Evolutionary conservation across 805 yeast species (phyloP), one percentile per base, ranked within the genome.

Genomic region (Starmerella bombicola): DNA sequence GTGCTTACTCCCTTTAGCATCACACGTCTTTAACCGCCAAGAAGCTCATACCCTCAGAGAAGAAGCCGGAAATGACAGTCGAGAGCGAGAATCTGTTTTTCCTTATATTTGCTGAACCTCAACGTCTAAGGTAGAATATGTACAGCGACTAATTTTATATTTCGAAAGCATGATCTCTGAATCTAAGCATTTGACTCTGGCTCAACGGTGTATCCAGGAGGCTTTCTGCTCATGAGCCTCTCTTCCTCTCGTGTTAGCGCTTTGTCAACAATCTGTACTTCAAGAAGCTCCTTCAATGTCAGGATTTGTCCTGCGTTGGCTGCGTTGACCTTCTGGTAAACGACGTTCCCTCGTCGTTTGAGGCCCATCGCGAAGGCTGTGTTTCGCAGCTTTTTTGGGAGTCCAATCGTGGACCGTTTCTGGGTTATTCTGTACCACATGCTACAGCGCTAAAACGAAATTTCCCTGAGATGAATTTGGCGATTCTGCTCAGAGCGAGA

Each of bases 251-350:
- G 69, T 1, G 75, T 60, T 51, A 75, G 61, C 16, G 64, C 63
- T 22, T 66, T 62, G 33, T 75, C 77, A 9, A 79, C 75, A 28
- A 84, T 64, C 51, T 84, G 88, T 22, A 88, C 91, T 35, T 72
- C 73, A 7, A 88, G 86, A 42, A 88, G 66, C 59, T 88, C 96
- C 61, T 88, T 88, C 34, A 88, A 82, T 44, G 70, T 67, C 24
- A 83, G 74, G 42, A 88, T 69, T 66, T 78, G 76, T 59, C 94
- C 95, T 3, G 97, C 95, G 45, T 78, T 72, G 25, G 78, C 73
- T 13, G 93, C 85, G 10, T 79, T 69, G 3, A 81, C 83, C 35
- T 64, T 62, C 54, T 76, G 86, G 61, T 79, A 86, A 2, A 75
- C 77, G 2, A 78, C 71, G 30, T 77, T 76, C 39, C 86, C 82